A percentile compares a stretch with the other conserved stretches of the same genome.
These are phyloP conservation scores for Poa pratensis DNA, from an alignment of 176 grass and related monocot species.

Conservation along the genomic window DNA sequence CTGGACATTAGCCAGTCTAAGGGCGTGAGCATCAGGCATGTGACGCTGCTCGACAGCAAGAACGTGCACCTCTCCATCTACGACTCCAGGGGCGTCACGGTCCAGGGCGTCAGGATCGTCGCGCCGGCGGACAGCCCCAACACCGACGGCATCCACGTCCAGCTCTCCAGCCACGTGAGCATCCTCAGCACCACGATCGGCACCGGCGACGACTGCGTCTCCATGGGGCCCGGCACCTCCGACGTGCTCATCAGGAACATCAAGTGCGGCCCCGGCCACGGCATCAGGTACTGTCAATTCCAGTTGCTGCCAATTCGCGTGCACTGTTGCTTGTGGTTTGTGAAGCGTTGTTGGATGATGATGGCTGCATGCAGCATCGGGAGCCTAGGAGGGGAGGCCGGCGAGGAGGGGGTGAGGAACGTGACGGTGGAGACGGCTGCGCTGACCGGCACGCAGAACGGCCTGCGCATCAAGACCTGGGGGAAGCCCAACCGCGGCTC, in stretches of 20 bases:
- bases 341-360: not conserved
- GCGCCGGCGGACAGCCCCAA: constrained; percentile 72
- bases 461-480: constrained; percentile 77
- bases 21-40: constrained; percentile 41
- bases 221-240: constrained; percentile 54
- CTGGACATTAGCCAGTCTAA: constrained; percentile 55
- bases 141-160: constrained; percentile 72
- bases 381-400: constrained; percentile 44
- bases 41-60: constrained; percentile 59
- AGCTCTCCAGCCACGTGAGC: constrained; percentile 50
- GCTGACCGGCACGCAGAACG: constrained; percentile 59
- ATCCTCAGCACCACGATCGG: constrained; percentile 36
- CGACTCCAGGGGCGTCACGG: constrained; percentile 44
- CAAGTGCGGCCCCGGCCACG: constrained; percentile 64
- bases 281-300: constrained; percentile 52
- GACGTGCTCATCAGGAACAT: constrained; percentile 53
- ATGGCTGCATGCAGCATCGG: constrained; percentile 58
- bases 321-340: not conserved
- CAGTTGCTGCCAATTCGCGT: not conserved
- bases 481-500: constrained; percentile 44
- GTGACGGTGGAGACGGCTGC: constrained; percentile 51
- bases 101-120: constrained; percentile 42
- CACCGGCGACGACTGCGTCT: constrained; percentile 80
- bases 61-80: constrained; percentile 60
- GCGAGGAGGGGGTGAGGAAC: constrained; percentile 53